Percentiles rank a stretch among this genome's conserved stretches.
phyloP scores from a whole-genome alignment of 139 green algal species.

The Picochlorum sp. region DNA sequence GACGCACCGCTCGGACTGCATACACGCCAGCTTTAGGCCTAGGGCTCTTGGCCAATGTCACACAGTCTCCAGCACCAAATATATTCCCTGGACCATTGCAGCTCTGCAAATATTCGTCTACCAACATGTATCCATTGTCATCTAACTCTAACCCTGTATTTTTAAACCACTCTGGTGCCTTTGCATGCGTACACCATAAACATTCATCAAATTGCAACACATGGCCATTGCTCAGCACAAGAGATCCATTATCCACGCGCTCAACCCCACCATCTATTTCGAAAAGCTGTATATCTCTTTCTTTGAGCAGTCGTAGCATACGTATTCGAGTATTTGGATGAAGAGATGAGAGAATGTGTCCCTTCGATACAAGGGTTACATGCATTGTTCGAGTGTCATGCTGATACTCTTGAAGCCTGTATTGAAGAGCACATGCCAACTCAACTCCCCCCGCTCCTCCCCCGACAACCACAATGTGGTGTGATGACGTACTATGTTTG shows the following conservation, averaged over 20 bases:
- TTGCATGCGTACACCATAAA: slow-evolving; percentile 90
- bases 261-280: slow-evolving; percentile 8
- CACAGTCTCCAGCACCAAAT: slow-evolving; percentile 89
- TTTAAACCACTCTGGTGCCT: slow-evolving; percentile 57
- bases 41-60: slow-evolving; percentile 55
- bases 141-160: slow-evolving; percentile 27
- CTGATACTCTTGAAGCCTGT: slow-evolving; percentile 20
- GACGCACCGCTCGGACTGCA: slow-evolving; percentile 74
- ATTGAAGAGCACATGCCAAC: slow-evolving; percentile 67
- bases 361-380: slow-evolving; percentile 32
- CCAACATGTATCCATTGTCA: slow-evolving; percentile 70
- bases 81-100: slow-evolving; percentile 48
- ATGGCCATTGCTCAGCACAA: slow-evolving; percentile 38
- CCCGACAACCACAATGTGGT: slow-evolving; percentile 73
- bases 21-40: slow-evolving; percentile 96
- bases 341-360: slow-evolving; percentile 38
- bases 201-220: slow-evolving; percentile 65
- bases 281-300: slow-evolving; percentile 17
- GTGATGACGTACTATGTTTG: not conserved
- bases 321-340: slow-evolving; percentile 17
- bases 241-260: not conserved
- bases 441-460: slow-evolving; percentile 86
- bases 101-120: slow-evolving; percentile 60
- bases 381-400: not conserved
- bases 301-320: slow-evolving; percentile 30